Evolutionary conservation across 2,329 filamentous ascomycete genomes (phyloP).

Genomic region (Trichoderma sp.): DNA sequence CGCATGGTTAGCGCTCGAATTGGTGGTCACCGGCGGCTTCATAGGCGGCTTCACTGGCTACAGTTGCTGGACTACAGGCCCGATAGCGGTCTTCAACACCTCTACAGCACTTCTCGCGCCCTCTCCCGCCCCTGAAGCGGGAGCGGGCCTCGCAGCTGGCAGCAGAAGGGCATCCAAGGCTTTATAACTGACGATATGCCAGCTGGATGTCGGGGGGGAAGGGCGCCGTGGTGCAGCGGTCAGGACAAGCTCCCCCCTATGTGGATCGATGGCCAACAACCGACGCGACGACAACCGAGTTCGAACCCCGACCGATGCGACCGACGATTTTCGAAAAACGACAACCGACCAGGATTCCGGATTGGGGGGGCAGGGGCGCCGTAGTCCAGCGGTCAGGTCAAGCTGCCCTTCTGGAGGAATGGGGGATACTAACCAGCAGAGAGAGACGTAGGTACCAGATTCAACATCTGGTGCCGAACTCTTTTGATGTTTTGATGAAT

Average conservation of each 20-base stretch:
- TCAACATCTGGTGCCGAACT: not conserved
- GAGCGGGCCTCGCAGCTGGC: not conserved
- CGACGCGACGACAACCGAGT: constrained; percentile 1
- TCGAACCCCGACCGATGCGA: not conserved
- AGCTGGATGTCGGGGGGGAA: not conserved
- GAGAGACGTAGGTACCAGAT: not conserved
- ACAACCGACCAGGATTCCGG: not conserved
- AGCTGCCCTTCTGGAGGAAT: not conserved
- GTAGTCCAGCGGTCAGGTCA: not conserved
- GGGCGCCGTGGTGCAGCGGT: constrained; percentile 21
- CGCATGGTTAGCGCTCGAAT: not conserved
- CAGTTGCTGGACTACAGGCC: not conserved
- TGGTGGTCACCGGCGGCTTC: not conserved
- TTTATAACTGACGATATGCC: not conserved
- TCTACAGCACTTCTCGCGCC: not conserved
- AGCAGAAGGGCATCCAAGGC: not conserved
- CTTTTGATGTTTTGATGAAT: not conserved
- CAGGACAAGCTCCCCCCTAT: constrained; percentile 28
- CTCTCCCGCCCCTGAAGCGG: not conserved
- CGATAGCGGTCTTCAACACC: not conserved
- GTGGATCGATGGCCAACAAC: not conserved
- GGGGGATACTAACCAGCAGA: not conserved
- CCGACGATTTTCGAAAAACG: not conserved
- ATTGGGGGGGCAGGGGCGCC: not conserved
- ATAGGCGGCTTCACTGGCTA: not conserved